phyloP scores from a whole-genome alignment of 345 rosid genomes.

The Salix purpurea region DNA sequence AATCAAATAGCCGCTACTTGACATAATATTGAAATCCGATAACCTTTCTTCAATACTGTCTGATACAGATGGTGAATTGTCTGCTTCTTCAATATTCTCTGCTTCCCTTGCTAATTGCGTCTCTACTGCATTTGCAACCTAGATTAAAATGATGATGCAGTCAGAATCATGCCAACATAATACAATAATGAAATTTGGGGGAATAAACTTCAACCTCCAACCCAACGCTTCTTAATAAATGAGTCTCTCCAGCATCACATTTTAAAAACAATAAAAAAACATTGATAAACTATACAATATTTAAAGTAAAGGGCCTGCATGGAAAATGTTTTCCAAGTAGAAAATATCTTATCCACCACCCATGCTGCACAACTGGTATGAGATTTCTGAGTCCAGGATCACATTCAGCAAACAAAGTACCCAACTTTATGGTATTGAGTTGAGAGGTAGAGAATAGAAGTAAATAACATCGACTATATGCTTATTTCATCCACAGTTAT shows the following conservation, averaged over 20 bases:
- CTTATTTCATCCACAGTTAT: neutral
- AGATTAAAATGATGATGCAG: conserved; percentile 2
- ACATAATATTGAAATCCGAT: conserved; percentile 29
- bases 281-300: neutral
- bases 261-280: no score
- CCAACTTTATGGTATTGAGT: neutral
- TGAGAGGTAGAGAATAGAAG: neutral
- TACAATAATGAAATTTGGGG: neutral
- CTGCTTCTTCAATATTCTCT: conserved; percentile 37
- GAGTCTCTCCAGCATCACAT: neutral
- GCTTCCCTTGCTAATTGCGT: conserved; percentile 31
- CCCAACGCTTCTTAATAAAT: neutral
- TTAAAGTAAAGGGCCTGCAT: neutral
- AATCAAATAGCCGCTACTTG: conserved; percentile 38
- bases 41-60: conserved; percentile 53
- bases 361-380: neutral
- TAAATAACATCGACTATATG: neutral
- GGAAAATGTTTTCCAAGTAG: neutral
- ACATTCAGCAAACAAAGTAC: neutral
- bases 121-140: conserved; percentile 33
- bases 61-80: conserved; percentile 53
- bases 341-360: neutral
- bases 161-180: neutral
- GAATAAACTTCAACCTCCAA: neutral
- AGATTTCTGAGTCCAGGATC: neutral